phyloP scores from a whole-genome alignment of 441 rosid species.

The Pelargonium fulgidum region DNA sequence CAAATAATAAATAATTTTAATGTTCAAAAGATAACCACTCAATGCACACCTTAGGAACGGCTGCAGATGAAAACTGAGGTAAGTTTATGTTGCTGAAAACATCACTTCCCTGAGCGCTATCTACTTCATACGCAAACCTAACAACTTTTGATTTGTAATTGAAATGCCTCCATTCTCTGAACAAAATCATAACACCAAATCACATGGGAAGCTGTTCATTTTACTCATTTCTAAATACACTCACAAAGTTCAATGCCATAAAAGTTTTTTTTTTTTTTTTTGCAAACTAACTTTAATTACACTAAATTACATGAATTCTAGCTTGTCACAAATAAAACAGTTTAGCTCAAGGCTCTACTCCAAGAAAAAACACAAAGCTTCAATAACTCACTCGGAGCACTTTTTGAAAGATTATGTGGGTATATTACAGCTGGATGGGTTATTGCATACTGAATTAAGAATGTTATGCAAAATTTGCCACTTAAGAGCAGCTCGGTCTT shows the following conservation, averaged over 20 bases:
- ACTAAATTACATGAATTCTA: too few species aligned
- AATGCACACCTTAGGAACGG: conserved; percentile 52
- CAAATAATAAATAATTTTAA: neutral
- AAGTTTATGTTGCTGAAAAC: conserved; percentile 29
- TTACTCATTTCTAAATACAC: neutral
- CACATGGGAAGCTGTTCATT: neutral
- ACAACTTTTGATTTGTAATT: conserved; percentile 41
- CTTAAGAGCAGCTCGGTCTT: neutral
- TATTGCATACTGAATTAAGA: neutral
- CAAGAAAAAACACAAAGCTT: conserved; percentile 1
- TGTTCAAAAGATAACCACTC: neutral
- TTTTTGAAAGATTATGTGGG: neutral
- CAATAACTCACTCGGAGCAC: neutral
- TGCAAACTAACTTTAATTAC: too few species aligned
- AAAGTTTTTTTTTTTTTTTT: too few species aligned
- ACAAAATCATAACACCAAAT: conserved; percentile 9
- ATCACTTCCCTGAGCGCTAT: conserved; percentile 16
- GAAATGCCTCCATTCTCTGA: conserved; percentile 67
- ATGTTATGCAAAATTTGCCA: neutral
- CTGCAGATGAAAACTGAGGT: conserved; percentile 79
- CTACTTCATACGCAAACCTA: conserved; percentile 44
- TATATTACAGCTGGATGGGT: neutral
- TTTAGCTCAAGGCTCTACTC: neutral
- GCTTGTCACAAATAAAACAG: neutral
- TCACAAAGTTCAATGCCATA: neutral